Conservation (phyloP, 139 green algal species). For the Coelastrella sp. region DNA sequence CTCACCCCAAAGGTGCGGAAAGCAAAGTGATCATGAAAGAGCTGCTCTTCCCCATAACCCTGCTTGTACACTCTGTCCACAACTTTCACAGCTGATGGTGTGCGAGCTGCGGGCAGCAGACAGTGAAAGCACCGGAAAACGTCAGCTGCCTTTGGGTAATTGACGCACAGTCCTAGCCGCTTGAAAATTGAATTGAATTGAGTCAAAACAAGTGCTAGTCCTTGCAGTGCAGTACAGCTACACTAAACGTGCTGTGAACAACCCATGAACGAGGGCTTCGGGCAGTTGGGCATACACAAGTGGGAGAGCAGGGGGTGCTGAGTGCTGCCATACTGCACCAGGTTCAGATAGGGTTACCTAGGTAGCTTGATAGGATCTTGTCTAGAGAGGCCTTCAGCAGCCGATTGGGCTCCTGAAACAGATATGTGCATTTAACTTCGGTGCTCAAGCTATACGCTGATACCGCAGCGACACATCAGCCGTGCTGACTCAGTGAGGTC, state of each 20-base stretch:
- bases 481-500: neutral
- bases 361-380: conserved; percentile 17
- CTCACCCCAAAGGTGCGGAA: conserved; percentile 61
- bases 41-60: conserved; percentile 32
- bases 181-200: no score
- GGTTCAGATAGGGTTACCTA: neutral
- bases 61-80: conserved; percentile 29
- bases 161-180: neutral
- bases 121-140: neutral
- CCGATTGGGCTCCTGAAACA: conserved; percentile 23
- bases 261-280: no score
- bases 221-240: no score
- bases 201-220: neutral
- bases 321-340: neutral
- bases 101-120: conserved; percentile 2
- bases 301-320: neutral
- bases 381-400: conserved; percentile 31
- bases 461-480: neutral
- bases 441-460: neutral
- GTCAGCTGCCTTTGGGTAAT: neutral
- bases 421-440: neutral
- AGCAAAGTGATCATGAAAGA: conserved; percentile 62
- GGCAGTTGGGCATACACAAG: neutral
- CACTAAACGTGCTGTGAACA: no score
- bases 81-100: conserved; percentile 15